Base-by-base conservation (phyloP, 768 basidiomycete genomes). In the Boletus eberwhitei region DNA sequence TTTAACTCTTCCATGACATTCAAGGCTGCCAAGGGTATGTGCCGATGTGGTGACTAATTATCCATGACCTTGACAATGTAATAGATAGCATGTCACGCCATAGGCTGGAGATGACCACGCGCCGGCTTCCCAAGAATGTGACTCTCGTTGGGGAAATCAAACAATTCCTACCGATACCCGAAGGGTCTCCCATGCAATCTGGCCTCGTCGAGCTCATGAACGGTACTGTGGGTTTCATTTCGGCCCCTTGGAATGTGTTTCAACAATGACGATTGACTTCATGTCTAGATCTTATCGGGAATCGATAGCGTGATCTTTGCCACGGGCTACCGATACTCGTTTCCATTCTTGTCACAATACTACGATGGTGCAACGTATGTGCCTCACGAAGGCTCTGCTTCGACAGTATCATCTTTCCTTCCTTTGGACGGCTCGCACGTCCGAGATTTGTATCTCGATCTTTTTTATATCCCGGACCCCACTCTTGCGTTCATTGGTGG, bases 291-390 rank as follows among this genome's bases (percentile, higher is more conserved):
- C 22, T n/a, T 60, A 24, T 43, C 59, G 2, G 54, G 51, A 8
- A 50, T 60, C 7, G 57, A 63, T 31, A 40, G 50, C 6, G 45
- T 62, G 14, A 59, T 63, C 42, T 24, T 56, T 13, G 39, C 61
- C 2, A 63, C 62, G 9, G 58, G 52, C 1, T 59, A 42, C 47
- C 43, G 50, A 21, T 50, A 54, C n/a, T 57, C 61, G 13, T 63
- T 36, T 13, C 62, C 61, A 26, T 63, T 63, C 50, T 44, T 57
- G 35, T 24, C 57, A 8, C 61, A 55, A 32, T 59, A 59, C 35
- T 63, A 63, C 34, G 61, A 63, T 3, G 45, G 17, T 16, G 50
- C 53, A 17, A 24, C 51, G 2, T 49, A 48, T 5, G 38, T 29
- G 2, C 48, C 53, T 14, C 45, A 45, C 2, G 34, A 32, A n/a